These are phyloP conservation scores for Diaporthe ampelina DNA, from an alignment of 2,329 filamentous ascomycete species.

Conservation along the genomic window DNA sequence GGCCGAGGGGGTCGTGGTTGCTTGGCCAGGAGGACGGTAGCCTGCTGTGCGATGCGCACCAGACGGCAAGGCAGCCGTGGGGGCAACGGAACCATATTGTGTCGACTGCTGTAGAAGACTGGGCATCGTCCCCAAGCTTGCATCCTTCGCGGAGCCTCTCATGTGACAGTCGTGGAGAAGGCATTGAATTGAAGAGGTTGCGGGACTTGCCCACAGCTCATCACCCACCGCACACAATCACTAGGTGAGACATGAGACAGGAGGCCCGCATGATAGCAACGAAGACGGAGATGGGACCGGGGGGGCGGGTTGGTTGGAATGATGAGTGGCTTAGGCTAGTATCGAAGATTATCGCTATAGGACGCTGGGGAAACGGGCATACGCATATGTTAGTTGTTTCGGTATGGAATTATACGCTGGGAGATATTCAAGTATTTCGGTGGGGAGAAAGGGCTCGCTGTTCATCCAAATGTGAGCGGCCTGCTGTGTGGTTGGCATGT, in stretches of 20 bases:
- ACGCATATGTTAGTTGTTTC: background rate
- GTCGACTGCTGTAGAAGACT: slow-evolving; percentile 15
- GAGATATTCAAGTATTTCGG: background rate
- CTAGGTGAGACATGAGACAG: slow-evolving; percentile 14
- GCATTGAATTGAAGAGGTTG: slow-evolving; percentile 4
- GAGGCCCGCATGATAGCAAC: slow-evolving; percentile 10
- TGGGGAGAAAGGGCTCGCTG: background rate
- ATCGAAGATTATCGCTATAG: slow-evolving; percentile 6
- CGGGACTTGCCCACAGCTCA: slow-evolving; percentile 19
- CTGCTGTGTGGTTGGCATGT: background rate
- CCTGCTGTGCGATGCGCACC: background rate
- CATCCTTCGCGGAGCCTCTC: slow-evolving; percentile 18
- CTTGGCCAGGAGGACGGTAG: background rate
- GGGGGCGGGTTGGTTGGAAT: slow-evolving; percentile 1
- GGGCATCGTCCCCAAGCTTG: slow-evolving; percentile 11
- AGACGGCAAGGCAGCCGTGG: background rate
- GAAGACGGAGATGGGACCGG: slow-evolving; percentile 2
- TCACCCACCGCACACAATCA: background rate
- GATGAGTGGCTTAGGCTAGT: slow-evolving; percentile 18
- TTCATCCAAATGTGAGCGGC: background rate
- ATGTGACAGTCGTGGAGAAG: slow-evolving; percentile 15
- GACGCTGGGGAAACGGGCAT: slow-evolving; percentile 16
- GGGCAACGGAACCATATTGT: background rate
- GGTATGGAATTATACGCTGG: slow-evolving; percentile 7
- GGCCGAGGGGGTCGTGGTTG: background rate